Evolutionary conservation across 345 rosid species (phyloP).

Genomic region (Bruguiera gymnorhiza): DNA sequence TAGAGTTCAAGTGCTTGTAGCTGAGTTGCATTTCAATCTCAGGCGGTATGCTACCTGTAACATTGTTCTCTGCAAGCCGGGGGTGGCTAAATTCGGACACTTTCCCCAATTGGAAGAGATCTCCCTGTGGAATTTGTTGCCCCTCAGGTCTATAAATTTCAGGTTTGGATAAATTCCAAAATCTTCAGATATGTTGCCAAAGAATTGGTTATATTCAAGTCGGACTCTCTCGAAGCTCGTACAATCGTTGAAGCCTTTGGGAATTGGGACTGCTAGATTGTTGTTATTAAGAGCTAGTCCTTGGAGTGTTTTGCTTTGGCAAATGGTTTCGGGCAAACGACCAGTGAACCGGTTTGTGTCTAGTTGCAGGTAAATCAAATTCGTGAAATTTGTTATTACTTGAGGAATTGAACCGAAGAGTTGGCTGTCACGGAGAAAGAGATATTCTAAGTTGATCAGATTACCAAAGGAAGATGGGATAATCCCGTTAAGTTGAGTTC

Average conservation of each 20-base stretch:
- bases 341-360: constrained; percentile 9
- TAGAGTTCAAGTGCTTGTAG: too few relatives aligned
- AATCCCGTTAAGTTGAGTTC: not conserved
- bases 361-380: not conserved
- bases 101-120: constrained; percentile 17
- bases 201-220: constrained; percentile 8
- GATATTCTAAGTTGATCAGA: not conserved
- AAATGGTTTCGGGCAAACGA: constrained; percentile 12
- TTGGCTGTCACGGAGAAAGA: not conserved
- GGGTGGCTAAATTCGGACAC: constrained; percentile 3
- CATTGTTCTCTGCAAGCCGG: constrained; percentile 16
- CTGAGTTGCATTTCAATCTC: too few relatives aligned
- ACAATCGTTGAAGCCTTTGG: constrained; percentile 21
- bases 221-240: constrained; percentile 1
- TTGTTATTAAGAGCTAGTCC: not conserved
- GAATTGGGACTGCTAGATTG: constrained; percentile 12
- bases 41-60: constrained; percentile 30
- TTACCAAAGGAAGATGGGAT: constrained; percentile 3
- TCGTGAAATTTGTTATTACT: not conserved
- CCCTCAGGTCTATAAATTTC: constrained; percentile 16
- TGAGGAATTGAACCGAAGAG: constrained; percentile 12
- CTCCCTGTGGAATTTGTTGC: constrained; percentile 20
- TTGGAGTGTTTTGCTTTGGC: constrained; percentile 1
- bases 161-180: constrained; percentile 16
- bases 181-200: constrained; percentile 9